Percentiles rank a stretch among this genome's conserved stretches.
Conservation (phyloP, 495 filamentous ascomycete genomes). For the Viridothelium virens region DNA sequence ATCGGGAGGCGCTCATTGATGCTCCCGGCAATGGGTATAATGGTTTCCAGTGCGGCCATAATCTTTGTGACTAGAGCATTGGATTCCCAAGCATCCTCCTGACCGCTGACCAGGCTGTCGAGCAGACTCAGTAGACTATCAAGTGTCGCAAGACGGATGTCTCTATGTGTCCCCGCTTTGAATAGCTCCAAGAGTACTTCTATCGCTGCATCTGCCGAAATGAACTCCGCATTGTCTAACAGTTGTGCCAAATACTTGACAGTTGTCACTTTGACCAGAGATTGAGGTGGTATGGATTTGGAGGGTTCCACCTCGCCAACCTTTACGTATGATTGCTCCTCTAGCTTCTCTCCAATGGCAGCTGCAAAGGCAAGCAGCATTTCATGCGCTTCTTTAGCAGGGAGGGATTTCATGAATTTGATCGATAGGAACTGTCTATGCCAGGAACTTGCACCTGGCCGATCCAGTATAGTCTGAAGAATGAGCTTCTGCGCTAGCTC, state of each 20-base stretch:
- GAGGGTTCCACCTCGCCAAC: slow-evolving; percentile 15
- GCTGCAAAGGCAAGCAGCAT: slow-evolving; percentile 31
- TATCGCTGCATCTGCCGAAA: slow-evolving; percentile 27
- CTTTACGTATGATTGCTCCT: slow-evolving; percentile 24
- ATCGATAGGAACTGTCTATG: slow-evolving; percentile 31
- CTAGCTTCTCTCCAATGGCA: slow-evolving; percentile 32
- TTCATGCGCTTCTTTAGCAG: slow-evolving; percentile 23
- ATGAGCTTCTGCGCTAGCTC: slow-evolving; percentile 26
- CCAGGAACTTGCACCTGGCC: slow-evolving; percentile 36
- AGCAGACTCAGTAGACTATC: slow-evolving; percentile 32
- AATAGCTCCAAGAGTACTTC: slow-evolving; percentile 30
- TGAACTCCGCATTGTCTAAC: slow-evolving; percentile 31
- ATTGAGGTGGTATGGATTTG: slow-evolving; percentile 18
- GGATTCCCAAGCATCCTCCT: not conserved
- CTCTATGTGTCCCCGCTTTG: slow-evolving; percentile 30
- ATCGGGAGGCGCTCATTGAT: slow-evolving; percentile 30
- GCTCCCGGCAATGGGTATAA: slow-evolving; percentile 33
- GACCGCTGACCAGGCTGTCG: slow-evolving; percentile 11
- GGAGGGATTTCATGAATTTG: slow-evolving; percentile 27
- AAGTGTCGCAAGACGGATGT: slow-evolving; percentile 33
- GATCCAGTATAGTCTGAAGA: slow-evolving; percentile 31
- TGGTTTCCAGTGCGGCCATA: slow-evolving; percentile 26
- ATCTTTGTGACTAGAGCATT: slow-evolving; percentile 21
- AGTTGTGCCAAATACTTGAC: slow-evolving; percentile 39
- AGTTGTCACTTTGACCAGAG: slow-evolving; percentile 36